Evolutionary conservation across 768 basidiomycete genomes (phyloP), one percentile per base, ranked within the genome.

Genomic region (Panaeolus papilionaceus): DNA sequence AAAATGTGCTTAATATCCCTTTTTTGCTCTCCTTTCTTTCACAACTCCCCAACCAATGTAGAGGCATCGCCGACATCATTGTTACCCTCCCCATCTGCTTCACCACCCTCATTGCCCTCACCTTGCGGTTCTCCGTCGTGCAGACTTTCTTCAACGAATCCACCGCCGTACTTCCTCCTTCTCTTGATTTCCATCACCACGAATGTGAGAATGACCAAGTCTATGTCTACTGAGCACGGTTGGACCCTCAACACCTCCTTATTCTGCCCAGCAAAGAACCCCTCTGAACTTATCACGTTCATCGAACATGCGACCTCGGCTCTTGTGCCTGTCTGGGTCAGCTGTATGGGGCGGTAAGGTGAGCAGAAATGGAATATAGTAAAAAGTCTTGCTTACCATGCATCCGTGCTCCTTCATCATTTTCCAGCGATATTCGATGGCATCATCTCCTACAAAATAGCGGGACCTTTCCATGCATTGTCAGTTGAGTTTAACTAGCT

Each of bases 141-240:
- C 20, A 71, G 54, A 58, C 14, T 37, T 72, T 44, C 66, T 68
- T 33, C 74, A 49, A 37, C 67, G 67, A 20, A 74, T 71, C 9
- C 61, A 38, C 44, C 47, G 64, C 7, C 78, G 76, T 67, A 80
- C 73, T 61, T 75, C 74, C 49, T 84, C 84, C 84, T 79, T 47
- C 84, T 77, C 71, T 85, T 85, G 76, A 83, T 86, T 77, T 86
- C 86, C 79, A 87, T 81, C 65, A 89, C 81, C 65, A 88, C 69
- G 69, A 87, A 88, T 18, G 88, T 85, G 28, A 88, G 75, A 12
- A 88, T 75, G 45, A 88, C 76, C 61, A 88, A 77, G 74, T 88
- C 86, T 65, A 85, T 78, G 72, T 87, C 83, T 23, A 86, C 73
- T 37, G 78, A 77, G 65, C 78, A 80, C n/a, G 85, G 84, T 64